These are phyloP conservation scores for Salvia hispanica DNA, from an alignment of 257 asterid genomes.

Conservation along the genomic window DNA sequence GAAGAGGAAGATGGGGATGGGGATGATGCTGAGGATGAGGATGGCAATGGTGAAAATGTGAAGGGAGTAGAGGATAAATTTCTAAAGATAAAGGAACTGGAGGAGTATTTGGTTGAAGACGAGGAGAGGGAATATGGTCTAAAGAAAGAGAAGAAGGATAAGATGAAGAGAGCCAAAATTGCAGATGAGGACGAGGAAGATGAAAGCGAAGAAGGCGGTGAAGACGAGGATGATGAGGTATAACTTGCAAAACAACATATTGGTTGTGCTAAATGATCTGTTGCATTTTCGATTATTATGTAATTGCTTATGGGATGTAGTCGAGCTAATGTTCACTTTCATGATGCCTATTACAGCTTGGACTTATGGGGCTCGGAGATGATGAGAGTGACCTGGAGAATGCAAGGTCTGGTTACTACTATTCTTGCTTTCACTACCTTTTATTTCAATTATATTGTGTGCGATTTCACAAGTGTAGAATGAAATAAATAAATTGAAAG, in stretches of 20 bases:
- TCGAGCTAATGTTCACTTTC: slow-evolving; percentile 28
- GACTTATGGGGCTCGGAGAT: slow-evolving; percentile 60
- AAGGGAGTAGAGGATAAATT: slow-evolving; percentile 76
- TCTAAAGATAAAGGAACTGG: slow-evolving; percentile 81
- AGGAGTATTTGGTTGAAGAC: slow-evolving; percentile 65
- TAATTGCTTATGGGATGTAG: slow-evolving; percentile 19
- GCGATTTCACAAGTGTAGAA: not conserved
- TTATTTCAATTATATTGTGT: not conserved
- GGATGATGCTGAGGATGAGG: slow-evolving; percentile 29
- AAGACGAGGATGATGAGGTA: slow-evolving; percentile 64
- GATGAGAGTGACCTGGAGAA: slow-evolving; percentile 48
- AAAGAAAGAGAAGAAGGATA: slow-evolving; percentile 47
- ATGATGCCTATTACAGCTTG: slow-evolving; percentile 54
- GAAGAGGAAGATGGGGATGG: slow-evolving; percentile 38
- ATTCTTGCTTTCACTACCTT: slow-evolving; percentile 1
- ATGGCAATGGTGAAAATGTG: slow-evolving; percentile 25
- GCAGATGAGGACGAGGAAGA: slow-evolving; percentile 48
- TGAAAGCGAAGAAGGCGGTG: slow-evolving; percentile 43
- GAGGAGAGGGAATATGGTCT: slow-evolving; percentile 80
- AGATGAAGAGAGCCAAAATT: slow-evolving; percentile 39
- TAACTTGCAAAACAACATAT: slow-evolving; percentile 26
- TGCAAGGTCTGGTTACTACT: slow-evolving; percentile 50
- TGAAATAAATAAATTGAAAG: not conserved
- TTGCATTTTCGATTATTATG: not conserved
- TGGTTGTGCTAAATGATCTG: slow-evolving; percentile 21